Percentiles rank a stretch among this genome's conserved stretches.
phyloP scores from a whole-genome alignment of 345 rosid species.

The Camelina sativa region DNA sequence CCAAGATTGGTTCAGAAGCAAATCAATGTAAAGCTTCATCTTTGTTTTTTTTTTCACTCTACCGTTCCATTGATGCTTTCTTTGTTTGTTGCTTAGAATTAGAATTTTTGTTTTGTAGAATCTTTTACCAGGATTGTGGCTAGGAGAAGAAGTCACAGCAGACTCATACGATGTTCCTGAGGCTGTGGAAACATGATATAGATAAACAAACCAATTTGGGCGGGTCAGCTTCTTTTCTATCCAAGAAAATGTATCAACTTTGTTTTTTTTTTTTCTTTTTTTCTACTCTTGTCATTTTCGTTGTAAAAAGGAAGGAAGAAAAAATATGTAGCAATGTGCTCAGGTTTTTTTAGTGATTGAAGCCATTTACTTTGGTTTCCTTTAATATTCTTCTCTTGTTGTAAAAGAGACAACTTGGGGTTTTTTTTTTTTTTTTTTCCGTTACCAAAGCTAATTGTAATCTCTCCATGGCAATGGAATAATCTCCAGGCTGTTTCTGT shows the following conservation, averaged over 20 bases:
- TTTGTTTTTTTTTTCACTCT: not conserved
- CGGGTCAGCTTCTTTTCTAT: slow-evolving; percentile 30
- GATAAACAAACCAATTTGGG: not conserved
- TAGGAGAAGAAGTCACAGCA: slow-evolving; percentile 57
- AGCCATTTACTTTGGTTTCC: slow-evolving; percentile 40
- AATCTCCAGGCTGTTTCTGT: slow-evolving; percentile 1
- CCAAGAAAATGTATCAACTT: slow-evolving; percentile 35
- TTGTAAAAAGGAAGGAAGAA: slow-evolving; percentile 41
- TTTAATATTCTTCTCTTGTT: slow-evolving; percentile 23
- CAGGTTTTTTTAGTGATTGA: slow-evolving; percentile 33
- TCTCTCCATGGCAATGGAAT: slow-evolving; percentile 42
- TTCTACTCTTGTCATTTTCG: not conserved
- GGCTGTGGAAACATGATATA: slow-evolving; percentile 50
- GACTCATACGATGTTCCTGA: slow-evolving; percentile 64
- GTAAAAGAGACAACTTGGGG: slow-evolving; percentile 38
- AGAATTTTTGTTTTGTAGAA: slow-evolving; percentile 43
- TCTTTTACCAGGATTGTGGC: slow-evolving; percentile 66
- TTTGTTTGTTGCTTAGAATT: not conserved
- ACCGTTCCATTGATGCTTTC: not conserved
- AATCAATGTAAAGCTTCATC: slow-evolving; percentile 52
- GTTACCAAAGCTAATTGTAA: slow-evolving; percentile 46
- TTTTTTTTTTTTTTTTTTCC: slow-evolving; percentile 29
- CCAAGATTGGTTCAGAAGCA: slow-evolving; percentile 62
- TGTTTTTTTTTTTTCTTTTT: slow-evolving; percentile 14
- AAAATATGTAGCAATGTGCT: slow-evolving; percentile 41